A percentile compares a stretch with the other conserved stretches of the same genome.
phyloP scores from a whole-genome alignment of 345 rosid species.

The Lepidium didymum region DNA sequence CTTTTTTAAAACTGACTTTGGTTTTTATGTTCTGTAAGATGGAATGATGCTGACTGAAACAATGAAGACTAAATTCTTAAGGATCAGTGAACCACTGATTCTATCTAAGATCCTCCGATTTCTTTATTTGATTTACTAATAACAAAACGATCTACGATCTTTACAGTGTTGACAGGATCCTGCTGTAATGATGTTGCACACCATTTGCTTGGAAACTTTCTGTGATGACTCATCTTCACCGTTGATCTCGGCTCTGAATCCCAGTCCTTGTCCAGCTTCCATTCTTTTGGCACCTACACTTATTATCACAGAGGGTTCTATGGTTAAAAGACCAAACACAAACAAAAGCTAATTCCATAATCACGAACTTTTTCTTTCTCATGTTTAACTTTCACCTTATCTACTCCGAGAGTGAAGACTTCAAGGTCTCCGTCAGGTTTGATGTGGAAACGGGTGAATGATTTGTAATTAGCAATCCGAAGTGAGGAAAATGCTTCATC shows the following conservation, averaged over 20 bases:
- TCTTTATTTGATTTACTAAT: conserved; percentile 32
- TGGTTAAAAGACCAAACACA: background rate
- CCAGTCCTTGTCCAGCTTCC: conserved; percentile 79
- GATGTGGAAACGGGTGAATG: conserved; percentile 82
- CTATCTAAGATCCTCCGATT: conserved; percentile 19
- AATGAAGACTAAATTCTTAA: background rate
- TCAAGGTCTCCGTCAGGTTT: conserved; percentile 70
- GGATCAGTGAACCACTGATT: conserved; percentile 35
- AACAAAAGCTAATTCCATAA: background rate
- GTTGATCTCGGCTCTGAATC: conserved; percentile 49
- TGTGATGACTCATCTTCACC: conserved; percentile 49
- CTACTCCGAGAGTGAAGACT: conserved; percentile 85
- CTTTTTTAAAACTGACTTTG: background rate
- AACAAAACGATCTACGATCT: conserved; percentile 61
- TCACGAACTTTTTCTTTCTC: background rate
- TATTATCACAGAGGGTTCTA: background rate
- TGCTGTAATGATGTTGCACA: conserved; percentile 45
- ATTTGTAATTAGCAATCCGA: conserved; percentile 91
- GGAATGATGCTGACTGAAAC: background rate
- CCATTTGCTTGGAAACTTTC: conserved; percentile 77
- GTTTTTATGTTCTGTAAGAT: background rate
- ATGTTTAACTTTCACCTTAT: conserved; percentile 48
- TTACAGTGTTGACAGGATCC: conserved; percentile 64
- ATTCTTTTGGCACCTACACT: conserved; percentile 70
- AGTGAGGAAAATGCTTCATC: conserved; percentile 97